phyloP scores from a whole-genome alignment of 2,329 filamentous ascomycete genomes.

The Microcyclosporella mali region DNA sequence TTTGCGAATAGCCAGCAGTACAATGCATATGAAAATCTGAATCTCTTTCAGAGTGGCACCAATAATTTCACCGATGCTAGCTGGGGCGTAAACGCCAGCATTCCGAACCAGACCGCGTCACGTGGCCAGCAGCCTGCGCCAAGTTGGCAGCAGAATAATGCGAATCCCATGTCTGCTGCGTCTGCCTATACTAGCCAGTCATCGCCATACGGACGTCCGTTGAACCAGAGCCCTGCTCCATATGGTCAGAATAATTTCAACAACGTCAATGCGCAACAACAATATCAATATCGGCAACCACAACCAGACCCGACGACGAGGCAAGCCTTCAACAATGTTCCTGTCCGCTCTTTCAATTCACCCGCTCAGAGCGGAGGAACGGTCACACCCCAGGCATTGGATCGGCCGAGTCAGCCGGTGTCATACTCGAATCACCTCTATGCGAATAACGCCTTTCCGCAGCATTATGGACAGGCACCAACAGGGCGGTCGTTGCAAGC shows the following conservation, averaged over 20 bases:
- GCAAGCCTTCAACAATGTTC: constrained; percentile 3
- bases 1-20: constrained; percentile 27
- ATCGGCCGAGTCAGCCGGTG: constrained; percentile 11
- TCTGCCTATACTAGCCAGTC: constrained; percentile 17
- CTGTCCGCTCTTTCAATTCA: constrained; percentile 9
- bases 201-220: constrained; percentile 19
- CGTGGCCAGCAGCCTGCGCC: constrained; percentile 21
- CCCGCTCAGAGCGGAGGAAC: constrained; percentile 18
- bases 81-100: constrained; percentile 30
- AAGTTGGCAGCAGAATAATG: constrained; percentile 24
- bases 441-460: constrained; percentile 6
- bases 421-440: constrained; percentile 11
- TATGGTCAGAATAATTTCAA: constrained; percentile 21
- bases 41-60: constrained; percentile 23
- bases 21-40: constrained; percentile 28
- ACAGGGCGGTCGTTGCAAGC: constrained; percentile 3
- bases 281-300: constrained; percentile 21
- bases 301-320: constrained; percentile 20
- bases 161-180: constrained; percentile 20
- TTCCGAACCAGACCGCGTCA: constrained; percentile 21
- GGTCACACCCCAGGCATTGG: constrained; percentile 29
- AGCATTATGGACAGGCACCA: constrained; percentile 4
- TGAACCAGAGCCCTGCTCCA: constrained; percentile 26
- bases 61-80: constrained; percentile 26
- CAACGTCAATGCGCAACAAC: constrained; percentile 18